phyloP scores from a whole-genome alignment of 345 rosid species.

The Brassica incana region DNA sequence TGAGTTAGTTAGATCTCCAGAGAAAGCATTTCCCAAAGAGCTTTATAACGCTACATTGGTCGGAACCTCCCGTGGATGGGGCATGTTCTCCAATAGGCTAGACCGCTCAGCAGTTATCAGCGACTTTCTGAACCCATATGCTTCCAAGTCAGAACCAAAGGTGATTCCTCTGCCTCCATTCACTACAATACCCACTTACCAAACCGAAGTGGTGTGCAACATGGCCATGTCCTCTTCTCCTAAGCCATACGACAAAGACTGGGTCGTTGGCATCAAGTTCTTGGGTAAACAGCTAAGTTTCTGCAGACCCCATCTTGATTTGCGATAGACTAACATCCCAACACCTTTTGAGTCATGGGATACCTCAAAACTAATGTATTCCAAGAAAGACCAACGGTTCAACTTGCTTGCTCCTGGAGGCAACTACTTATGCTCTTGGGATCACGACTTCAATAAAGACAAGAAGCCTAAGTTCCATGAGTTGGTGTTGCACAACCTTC shows the following conservation, averaged over 20 bases:
- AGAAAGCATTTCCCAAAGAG: background rate
- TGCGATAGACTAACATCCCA: conserved; percentile 14
- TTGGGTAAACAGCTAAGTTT: conserved; percentile 19
- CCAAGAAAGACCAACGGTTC: background rate
- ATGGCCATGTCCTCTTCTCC: conserved; percentile 23
- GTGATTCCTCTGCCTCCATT: conserved; percentile 16
- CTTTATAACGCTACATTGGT: background rate
- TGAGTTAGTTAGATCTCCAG: background rate
- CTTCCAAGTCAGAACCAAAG: conserved; percentile 18
- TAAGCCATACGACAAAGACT: conserved; percentile 2
- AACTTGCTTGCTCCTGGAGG: background rate
- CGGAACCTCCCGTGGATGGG: conserved; percentile 19
- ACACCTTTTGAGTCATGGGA: conserved; percentile 6
- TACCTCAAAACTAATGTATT: background rate
- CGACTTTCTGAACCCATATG: conserved; percentile 3
- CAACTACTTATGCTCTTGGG: background rate
- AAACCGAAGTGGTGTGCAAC: conserved; percentile 13
- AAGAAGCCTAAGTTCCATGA: conserved; percentile 10
- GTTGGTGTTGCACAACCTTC: background rate
- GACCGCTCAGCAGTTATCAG: background rate
- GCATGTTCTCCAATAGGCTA: background rate
- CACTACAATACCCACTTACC: background rate
- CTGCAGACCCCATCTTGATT: conserved; percentile 5
- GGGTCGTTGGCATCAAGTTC: conserved; percentile 12
- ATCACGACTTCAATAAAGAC: background rate